Conservation (phyloP, 139 green algal genomes). For the Pycnococcus provasolii region DNA sequence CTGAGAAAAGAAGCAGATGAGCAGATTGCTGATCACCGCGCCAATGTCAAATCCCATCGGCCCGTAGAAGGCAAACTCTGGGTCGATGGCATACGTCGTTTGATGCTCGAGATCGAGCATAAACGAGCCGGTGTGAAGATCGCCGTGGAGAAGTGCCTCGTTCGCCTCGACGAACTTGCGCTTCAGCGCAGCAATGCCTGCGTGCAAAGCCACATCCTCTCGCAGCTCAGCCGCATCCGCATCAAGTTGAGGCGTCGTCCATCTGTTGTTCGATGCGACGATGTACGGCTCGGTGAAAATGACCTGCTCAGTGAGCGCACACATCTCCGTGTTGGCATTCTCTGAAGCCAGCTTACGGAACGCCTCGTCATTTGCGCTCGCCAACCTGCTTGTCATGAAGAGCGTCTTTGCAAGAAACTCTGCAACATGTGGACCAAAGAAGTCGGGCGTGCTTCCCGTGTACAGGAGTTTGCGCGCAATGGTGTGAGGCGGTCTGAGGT, state of each 20-base stretch:
- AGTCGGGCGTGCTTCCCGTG: no score
- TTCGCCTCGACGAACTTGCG: slow-evolving; percentile 51
- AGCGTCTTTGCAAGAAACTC: no score
- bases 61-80: slow-evolving; percentile 91
- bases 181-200: slow-evolving; percentile 60
- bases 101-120: slow-evolving; percentile 59
- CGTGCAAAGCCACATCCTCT: slow-evolving; percentile 53
- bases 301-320: slow-evolving; percentile 82
- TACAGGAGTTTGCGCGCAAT: slow-evolving; percentile 31
- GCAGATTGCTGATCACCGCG: slow-evolving; percentile 86
- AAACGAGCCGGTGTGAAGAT: slow-evolving; percentile 91
- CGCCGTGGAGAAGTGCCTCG: slow-evolving; percentile 87
- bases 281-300: slow-evolving; percentile 91
- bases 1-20: slow-evolving; percentile 75
- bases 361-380: slow-evolving; percentile 28
- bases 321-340: slow-evolving; percentile 72
- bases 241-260: slow-evolving; percentile 75
- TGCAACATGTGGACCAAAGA: no score
- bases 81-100: slow-evolving; percentile 62
- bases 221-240: slow-evolving; percentile 48
- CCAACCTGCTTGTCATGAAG: slow-evolving; percentile 5
- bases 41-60: slow-evolving; percentile 93
- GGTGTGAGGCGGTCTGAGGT: slow-evolving; percentile 67
- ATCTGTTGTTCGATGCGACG: slow-evolving; percentile 52
- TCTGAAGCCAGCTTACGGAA: slow-evolving; percentile 19